A percentile compares a stretch with the other conserved stretches of the same genome.
Conservation (phyloP, 768 basidiomycete species). For the Mycena metata region DNA sequence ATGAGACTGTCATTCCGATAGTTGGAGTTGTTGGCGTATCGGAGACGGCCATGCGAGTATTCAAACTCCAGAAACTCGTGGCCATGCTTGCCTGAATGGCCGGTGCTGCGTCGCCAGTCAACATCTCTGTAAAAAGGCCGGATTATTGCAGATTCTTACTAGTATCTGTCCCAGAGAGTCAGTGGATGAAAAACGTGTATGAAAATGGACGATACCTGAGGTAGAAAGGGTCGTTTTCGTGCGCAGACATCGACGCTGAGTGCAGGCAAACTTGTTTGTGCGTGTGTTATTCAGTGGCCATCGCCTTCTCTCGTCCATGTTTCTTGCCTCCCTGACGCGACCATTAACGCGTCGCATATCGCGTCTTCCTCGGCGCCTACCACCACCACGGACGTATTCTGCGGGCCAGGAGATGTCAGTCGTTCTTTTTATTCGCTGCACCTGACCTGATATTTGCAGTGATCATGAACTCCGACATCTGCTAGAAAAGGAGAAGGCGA, state of each 20-base stretch:
- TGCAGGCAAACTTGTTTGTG: constrained; percentile 1
- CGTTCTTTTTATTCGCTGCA: neutral
- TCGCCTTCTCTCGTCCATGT: neutral
- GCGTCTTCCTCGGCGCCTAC: constrained; percentile 5
- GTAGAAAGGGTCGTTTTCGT: constrained; percentile 85
- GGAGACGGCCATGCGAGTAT: constrained; percentile 94
- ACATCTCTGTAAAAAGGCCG: neutral
- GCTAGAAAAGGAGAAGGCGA: constrained; percentile 22
- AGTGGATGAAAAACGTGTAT: neutral
- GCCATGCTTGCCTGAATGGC: constrained; percentile 98
- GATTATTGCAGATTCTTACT: constrained; percentile 47
- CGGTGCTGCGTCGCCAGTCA: constrained; percentile 70
- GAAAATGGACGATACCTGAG: constrained; percentile 63
- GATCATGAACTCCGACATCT: constrained; percentile 28
- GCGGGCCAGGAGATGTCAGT: constrained; percentile 21
- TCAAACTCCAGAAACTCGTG: constrained; percentile 99
- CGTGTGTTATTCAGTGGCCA: no score
- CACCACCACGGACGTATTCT: constrained; percentile 7
- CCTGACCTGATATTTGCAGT: constrained; percentile 11
- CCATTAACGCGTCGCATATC: constrained; percentile 25
- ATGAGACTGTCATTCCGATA: constrained; percentile 98
- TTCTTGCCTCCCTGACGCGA: constrained; percentile 26
- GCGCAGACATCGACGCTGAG: constrained; percentile 53
- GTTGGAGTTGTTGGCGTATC: constrained; percentile 99
- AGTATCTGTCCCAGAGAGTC: constrained; percentile 56